These are phyloP conservation scores for Leccinum variabile DNA, from an alignment of 1,284 basidiomycete genomes.

Conservation along the genomic window DNA sequence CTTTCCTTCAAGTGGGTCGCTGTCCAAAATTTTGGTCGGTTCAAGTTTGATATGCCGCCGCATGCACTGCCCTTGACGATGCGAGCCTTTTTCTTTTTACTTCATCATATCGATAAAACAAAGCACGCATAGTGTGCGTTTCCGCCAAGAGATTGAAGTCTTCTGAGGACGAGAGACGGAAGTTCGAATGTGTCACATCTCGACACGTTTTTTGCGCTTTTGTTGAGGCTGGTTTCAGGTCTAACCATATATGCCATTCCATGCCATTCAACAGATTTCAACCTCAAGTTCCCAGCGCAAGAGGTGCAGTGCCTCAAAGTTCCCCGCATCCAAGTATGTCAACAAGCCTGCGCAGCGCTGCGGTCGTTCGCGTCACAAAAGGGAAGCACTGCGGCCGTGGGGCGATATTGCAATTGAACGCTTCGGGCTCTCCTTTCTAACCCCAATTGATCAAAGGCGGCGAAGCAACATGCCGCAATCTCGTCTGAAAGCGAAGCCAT, in stretches of 20 bases:
- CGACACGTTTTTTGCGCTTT: background rate
- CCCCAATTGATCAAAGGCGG: background rate
- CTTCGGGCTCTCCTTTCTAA: background rate
- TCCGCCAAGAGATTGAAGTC: background rate
- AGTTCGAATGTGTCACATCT: too few relatives aligned
- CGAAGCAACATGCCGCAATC: background rate
- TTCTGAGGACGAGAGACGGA: background rate
- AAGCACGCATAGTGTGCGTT: background rate
- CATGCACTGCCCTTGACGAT: slow-evolving; percentile 38
- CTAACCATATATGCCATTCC: too few relatives aligned
- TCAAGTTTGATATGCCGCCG: slow-evolving; percentile 8
- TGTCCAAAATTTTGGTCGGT: too few relatives aligned
- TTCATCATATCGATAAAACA: background rate
- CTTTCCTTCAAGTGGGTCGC: too few relatives aligned
- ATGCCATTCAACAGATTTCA: too few relatives aligned
- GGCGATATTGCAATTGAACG: background rate
- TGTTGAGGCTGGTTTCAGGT: background rate
- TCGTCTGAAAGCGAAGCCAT: background rate
- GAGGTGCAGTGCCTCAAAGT: background rate
- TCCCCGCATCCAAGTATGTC: background rate
- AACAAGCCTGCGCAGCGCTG: background rate
- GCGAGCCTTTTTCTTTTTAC: background rate
- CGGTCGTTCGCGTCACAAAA: background rate
- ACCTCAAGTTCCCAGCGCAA: background rate
- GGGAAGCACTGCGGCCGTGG: background rate